Evolutionary conservation across 352 stramenopile genomes (phyloP).

Genomic region (Phytophthora crassamura): DNA sequence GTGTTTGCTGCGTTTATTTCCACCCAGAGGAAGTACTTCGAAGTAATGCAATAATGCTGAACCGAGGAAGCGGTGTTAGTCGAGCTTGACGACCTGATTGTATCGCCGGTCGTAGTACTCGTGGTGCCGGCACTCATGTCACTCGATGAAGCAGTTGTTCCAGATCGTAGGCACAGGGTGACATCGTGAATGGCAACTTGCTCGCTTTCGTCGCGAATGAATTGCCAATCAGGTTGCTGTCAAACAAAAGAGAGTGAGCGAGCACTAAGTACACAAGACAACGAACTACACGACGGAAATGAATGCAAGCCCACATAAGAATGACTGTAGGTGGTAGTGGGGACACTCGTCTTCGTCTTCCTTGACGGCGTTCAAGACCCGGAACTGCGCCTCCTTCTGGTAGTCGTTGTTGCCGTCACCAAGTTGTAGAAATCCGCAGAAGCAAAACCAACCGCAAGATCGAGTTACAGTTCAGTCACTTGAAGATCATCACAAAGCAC

Average conservation of each 20-base stretch:
- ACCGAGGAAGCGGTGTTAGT: slow-evolving; percentile 3
- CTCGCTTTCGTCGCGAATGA: slow-evolving; percentile 39
- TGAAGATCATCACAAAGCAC: background rate
- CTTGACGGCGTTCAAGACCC: too few relatives aligned
- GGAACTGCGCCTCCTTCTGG: too few relatives aligned
- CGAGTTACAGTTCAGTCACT: background rate
- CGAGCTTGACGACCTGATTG: slow-evolving; percentile 8
- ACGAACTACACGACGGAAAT: background rate
- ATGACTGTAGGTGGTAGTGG: slow-evolving; percentile 53
- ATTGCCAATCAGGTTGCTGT: slow-evolving; percentile 45
- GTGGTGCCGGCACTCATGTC: slow-evolving; percentile 15
- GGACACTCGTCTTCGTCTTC: slow-evolving; percentile 54
- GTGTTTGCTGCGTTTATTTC: too few relatives aligned
- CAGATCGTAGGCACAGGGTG: slow-evolving; percentile 33
- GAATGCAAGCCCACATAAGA: slow-evolving; percentile 47
- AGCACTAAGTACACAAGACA: background rate
- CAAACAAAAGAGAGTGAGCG: slow-evolving; percentile 6
- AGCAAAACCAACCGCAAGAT: background rate
- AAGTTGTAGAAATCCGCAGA: slow-evolving; percentile 40
- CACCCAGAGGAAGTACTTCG: too few relatives aligned
- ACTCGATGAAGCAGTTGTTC: slow-evolving; percentile 26
- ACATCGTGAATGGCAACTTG: slow-evolving; percentile 33
- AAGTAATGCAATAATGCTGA: too few relatives aligned
- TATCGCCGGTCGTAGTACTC: slow-evolving; percentile 18
- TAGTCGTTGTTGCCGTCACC: slow-evolving; percentile 61